These are phyloP conservation scores for Chalaropsis ovoidea DNA, from an alignment of 2,329 filamentous ascomycete species.

Conservation along the genomic window DNA sequence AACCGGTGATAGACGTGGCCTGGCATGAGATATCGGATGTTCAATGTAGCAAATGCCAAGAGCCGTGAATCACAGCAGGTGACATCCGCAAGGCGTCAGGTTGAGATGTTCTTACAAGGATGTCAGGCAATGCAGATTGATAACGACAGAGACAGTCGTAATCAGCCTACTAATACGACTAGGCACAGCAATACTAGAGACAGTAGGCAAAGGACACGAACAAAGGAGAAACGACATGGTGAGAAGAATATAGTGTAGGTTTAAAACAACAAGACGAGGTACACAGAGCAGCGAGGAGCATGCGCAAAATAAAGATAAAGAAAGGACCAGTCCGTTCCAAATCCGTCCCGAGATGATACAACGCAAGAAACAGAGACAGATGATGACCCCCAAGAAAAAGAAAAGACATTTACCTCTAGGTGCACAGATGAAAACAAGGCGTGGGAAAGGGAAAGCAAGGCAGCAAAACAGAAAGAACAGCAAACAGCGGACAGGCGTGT, in stretches of 20 bases:
- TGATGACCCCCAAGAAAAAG: slow-evolving; percentile 9
- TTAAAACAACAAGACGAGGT: background rate
- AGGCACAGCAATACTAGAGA: no score
- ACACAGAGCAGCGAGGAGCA: background rate
- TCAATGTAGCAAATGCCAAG: no score
- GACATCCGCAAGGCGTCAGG: no score
- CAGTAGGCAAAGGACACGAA: background rate
- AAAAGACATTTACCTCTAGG: slow-evolving; percentile 4
- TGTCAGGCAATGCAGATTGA: no score
- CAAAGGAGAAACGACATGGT: background rate
- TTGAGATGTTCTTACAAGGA: no score
- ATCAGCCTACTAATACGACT: no score
- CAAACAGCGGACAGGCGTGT: background rate
- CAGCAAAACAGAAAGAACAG: background rate
- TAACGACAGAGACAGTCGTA: no score
- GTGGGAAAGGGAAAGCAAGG: background rate
- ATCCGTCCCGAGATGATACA: slow-evolving; percentile 5
- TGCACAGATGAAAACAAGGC: slow-evolving; percentile 12
- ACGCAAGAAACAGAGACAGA: slow-evolving; percentile 14
- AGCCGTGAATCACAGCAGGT: no score
- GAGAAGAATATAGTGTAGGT: background rate
- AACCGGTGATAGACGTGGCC: no score
- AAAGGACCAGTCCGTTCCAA: slow-evolving; percentile 9
- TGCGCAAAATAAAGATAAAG: slow-evolving; percentile 1
- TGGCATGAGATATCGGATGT: no score